Base-by-base conservation (phyloP, 78 protist species). In the Chrysochromulina tobinii region DNA sequence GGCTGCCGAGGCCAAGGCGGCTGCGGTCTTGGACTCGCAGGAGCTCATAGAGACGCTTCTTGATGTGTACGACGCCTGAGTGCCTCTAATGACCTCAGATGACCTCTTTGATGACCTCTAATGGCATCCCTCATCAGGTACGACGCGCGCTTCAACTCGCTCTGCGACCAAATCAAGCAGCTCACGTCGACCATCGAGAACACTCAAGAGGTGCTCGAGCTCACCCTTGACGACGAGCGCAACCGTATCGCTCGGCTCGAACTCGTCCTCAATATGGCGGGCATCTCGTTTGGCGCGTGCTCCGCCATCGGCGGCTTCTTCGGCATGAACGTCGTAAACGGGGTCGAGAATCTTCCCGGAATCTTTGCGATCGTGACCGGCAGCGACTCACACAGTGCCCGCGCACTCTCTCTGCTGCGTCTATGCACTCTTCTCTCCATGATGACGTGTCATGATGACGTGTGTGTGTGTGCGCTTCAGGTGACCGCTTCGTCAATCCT, bases 211-310 rank as follows among this genome's bases (percentile, higher is more conserved):
- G 57, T 75, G 21, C 83, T 75, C 58, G 83, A 75, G 57, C 83
- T 75, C 57, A 75, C 83, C 8, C 83, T 75, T 4, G 83, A 75
- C 57, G 50, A 75, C 83, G 83, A 75, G 83, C 54, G 83, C 54
- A 75, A 75, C 57, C 83, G 83, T 2, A 75, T 75, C 57, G 83
- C 83, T 4, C 83, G 83, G n/a, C 83, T 75, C 21, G 83, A 75
- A 57, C 83, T 75, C 0, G 18, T 75, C 12, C 83, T 75, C 12
- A 18, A 21, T 11, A 75, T 75, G 83, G 83, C 83, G 25, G 83
- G 58, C 6, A 54, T 75, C 20, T 6, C n/a, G 23, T 1, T 75
- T 8, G 83, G 83, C 58, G 57, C 57, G 25, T 75, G 27, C 5
- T 11, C 83, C 23, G 83, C 57, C 25, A 57, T 75, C n/a, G 3